A percentile compares a stretch with the other conserved stretches of the same genome.
Conservation (phyloP, 2,329 filamentous ascomycete genomes). For the Pseudogymnoascus sp. region DNA sequence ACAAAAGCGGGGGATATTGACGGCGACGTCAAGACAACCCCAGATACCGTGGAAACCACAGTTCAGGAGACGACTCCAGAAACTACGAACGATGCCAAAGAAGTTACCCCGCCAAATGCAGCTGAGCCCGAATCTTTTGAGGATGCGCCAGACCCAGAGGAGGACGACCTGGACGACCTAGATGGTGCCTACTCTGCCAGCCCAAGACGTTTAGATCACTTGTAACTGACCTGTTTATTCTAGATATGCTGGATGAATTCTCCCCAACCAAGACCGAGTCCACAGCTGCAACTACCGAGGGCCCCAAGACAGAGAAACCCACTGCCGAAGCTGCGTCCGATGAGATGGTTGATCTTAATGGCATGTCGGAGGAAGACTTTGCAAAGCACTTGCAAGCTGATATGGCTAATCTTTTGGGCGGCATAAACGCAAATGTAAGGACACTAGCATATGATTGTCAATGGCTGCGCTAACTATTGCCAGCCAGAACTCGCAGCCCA, state of each 20-base stretch:
- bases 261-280: conserved; percentile 52
- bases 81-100: background rate
- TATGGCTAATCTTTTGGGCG: conserved; percentile 76
- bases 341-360: conserved; percentile 29
- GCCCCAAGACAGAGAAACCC: conserved; percentile 21
- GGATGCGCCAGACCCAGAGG: conserved; percentile 78
- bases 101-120: background rate
- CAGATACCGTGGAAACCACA: background rate
- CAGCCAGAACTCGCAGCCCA: conserved; percentile 68
- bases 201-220: background rate
- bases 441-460: background rate
- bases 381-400: conserved; percentile 79
- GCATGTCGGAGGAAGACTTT: conserved; percentile 66
- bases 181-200: conserved; percentile 52
- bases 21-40: conserved; percentile 1
- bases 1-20: conserved; percentile 1
- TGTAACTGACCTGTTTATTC: background rate
- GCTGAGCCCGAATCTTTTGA: conserved; percentile 25
- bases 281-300: conserved; percentile 31
- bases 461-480: background rate
- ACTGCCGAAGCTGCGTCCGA: conserved; percentile 7
- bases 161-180: conserved; percentile 84
- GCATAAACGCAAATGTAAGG: conserved; percentile 53
- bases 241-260: conserved; percentile 92
- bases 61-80: background rate